These are phyloP conservation scores for Acacia confusa DNA, from an alignment of 306 rosid species.

Conservation along the genomic window DNA sequence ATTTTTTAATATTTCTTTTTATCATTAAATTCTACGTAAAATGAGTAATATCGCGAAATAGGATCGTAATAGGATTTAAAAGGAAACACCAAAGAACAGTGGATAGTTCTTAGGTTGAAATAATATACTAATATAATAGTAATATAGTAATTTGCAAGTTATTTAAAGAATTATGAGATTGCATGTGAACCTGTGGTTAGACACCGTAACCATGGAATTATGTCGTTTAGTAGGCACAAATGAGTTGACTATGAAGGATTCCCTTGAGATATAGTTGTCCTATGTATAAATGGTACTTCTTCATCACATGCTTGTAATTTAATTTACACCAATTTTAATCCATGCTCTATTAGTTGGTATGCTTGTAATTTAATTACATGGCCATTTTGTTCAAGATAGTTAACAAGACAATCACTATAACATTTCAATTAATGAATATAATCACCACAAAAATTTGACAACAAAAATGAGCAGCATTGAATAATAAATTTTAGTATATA, in stretches of 20 bases:
- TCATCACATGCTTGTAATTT: slow-evolving; percentile 31
- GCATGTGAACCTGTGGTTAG: slow-evolving; percentile 17
- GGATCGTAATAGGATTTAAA: too few relatives aligned
- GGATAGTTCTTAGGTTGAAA: slow-evolving; percentile 40
- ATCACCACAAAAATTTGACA: too few relatives aligned
- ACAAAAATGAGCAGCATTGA: too few relatives aligned
- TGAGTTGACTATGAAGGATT: slow-evolving; percentile 38
- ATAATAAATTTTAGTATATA: too few relatives aligned
- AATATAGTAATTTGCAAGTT: neutral
- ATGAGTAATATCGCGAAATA: too few relatives aligned
- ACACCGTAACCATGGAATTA: slow-evolving; percentile 31
- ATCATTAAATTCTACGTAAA: too few relatives aligned
- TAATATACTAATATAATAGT: neutral
- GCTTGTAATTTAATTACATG: too few relatives aligned
- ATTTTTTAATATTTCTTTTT: too few relatives aligned
- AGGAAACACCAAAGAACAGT: slow-evolving; percentile 39
- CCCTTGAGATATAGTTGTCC: slow-evolving; percentile 5
- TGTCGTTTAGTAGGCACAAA: slow-evolving; percentile 42
- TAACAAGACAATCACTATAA: too few relatives aligned
- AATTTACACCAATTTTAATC: neutral
- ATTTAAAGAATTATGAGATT: neutral
- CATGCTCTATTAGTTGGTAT: too few relatives aligned
- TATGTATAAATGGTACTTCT: neutral
- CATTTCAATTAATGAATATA: too few relatives aligned
- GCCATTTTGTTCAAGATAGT: too few relatives aligned